These are phyloP conservation scores for Hypomontagnella monticulosa DNA, from an alignment of 495 filamentous ascomycete genomes.

Conservation along the genomic window DNA sequence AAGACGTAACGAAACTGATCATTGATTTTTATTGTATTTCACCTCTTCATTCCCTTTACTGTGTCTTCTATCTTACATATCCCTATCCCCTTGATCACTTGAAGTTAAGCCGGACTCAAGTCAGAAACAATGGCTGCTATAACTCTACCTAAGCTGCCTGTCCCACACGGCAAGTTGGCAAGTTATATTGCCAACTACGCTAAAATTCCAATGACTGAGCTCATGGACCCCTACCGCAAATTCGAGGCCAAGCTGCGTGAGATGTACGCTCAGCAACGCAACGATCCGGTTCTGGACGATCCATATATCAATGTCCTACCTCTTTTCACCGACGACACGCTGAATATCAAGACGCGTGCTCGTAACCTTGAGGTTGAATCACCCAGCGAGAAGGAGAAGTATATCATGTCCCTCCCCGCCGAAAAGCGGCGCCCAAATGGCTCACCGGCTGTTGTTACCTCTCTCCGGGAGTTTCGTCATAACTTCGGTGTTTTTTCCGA, in stretches of 20 bases:
- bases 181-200: slow-evolving; percentile 61
- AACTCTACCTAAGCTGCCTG: slow-evolving; percentile 57
- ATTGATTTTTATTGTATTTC: neutral
- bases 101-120: neutral
- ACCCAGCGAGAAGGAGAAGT: slow-evolving; percentile 67
- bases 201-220: slow-evolving; percentile 60
- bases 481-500: slow-evolving; percentile 86
- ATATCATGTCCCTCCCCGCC: slow-evolving; percentile 73
- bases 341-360: slow-evolving; percentile 67
- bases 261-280: slow-evolving; percentile 74
- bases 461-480: slow-evolving; percentile 72
- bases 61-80: neutral
- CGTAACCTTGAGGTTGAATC: slow-evolving; percentile 68
- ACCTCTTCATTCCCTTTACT: neutral
- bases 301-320: slow-evolving; percentile 74
- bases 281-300: slow-evolving; percentile 65
- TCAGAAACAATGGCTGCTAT: slow-evolving; percentile 46
- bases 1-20: neutral
- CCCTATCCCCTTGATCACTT: neutral
- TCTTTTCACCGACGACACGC: slow-evolving; percentile 68
- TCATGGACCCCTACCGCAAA: slow-evolving; percentile 73
- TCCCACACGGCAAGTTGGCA: slow-evolving; percentile 52
- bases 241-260: slow-evolving; percentile 75
- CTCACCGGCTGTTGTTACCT: slow-evolving; percentile 70
- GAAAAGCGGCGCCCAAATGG: slow-evolving; percentile 66